phyloP scores from a whole-genome alignment of 257 asterid species.

The Euphrasia confusa region DNA sequence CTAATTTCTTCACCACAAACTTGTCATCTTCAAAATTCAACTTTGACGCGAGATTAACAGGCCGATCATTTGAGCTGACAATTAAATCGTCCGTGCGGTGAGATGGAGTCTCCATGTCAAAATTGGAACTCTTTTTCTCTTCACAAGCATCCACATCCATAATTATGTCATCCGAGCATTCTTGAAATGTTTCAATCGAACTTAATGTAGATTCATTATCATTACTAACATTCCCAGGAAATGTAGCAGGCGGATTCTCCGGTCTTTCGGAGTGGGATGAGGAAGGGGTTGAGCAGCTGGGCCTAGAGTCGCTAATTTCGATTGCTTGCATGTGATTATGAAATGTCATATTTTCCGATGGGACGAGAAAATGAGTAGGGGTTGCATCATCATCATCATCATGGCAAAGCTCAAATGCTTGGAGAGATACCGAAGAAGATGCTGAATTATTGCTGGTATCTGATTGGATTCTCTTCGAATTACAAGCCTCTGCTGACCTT shows the following conservation, averaged over 20 bases:
- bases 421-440: conserved; percentile 66
- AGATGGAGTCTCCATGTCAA: conserved; percentile 26
- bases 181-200: conserved; percentile 21
- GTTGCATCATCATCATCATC: conserved; percentile 54
- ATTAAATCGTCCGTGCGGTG: conserved; percentile 26
- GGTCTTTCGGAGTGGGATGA: conserved; percentile 45
- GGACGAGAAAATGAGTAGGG: conserved; percentile 33
- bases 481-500: conserved; percentile 31
- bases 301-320: conserved; percentile 42
- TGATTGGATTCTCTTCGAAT: conserved; percentile 46
- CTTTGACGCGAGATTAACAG: conserved; percentile 20
- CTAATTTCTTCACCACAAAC: conserved; percentile 42
- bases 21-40: conserved; percentile 49
- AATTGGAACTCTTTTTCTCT: conserved; percentile 29
- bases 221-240: conserved; percentile 18
- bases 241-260: conserved; percentile 30
- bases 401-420: conserved; percentile 57
- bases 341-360: conserved; percentile 32
- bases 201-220: conserved; percentile 28
- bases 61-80: conserved; percentile 19
- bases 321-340: conserved; percentile 35
- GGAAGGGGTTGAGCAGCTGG: conserved; percentile 52
- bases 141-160: conserved; percentile 32
- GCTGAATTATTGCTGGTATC: conserved; percentile 79
- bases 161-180: conserved; percentile 30